Evolutionary conservation across 2,329 filamentous ascomycete species (phyloP).

Genomic region (Fusarium brevicatenulatum): DNA sequence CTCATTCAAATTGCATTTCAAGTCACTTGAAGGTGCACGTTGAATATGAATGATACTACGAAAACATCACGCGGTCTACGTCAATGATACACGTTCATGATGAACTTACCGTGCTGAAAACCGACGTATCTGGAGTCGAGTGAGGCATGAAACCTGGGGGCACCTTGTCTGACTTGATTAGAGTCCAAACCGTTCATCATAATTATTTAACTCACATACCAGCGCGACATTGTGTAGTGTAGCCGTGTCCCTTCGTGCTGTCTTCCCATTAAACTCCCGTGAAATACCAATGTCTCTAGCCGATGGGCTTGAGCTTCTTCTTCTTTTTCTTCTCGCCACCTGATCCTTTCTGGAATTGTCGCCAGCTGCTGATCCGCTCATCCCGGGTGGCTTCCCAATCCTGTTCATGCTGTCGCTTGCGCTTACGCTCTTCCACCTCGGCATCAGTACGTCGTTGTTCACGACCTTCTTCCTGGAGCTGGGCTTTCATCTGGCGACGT

Average conservation of each 20-base stretch:
- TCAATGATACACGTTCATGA: neutral
- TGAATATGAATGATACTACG: slow-evolving; percentile 14
- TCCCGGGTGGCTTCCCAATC: slow-evolving; percentile 96
- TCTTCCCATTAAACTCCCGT: slow-evolving; percentile 19
- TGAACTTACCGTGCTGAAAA: slow-evolving; percentile 33
- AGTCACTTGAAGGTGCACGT: slow-evolving; percentile 5
- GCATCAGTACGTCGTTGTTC: slow-evolving; percentile 88
- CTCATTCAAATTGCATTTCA: slow-evolving; percentile 43
- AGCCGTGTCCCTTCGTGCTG: slow-evolving; percentile 18
- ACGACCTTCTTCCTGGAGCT: slow-evolving; percentile 95
- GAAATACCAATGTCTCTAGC: slow-evolving; percentile 49
- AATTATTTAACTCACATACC: slow-evolving; percentile 48
- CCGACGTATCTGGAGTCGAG: slow-evolving; percentile 12
- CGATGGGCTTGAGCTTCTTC: slow-evolving; percentile 76
- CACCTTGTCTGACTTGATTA: slow-evolving; percentile 45
- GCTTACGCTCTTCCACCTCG: slow-evolving; percentile 81
- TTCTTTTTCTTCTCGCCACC: slow-evolving; percentile 70
- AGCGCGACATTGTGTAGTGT: slow-evolving; percentile 27
- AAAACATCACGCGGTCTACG: slow-evolving; percentile 12
- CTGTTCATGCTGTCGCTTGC: slow-evolving; percentile 91
- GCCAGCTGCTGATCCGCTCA: slow-evolving; percentile 91
- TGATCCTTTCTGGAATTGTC: slow-evolving; percentile 85
- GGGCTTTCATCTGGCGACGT: slow-evolving; percentile 86
- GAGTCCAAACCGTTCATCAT: slow-evolving; percentile 45
- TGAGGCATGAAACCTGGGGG: slow-evolving; percentile 13